phyloP scores from a whole-genome alignment of 2,329 filamentous ascomycete species.

The Fusarium sp. region DNA sequence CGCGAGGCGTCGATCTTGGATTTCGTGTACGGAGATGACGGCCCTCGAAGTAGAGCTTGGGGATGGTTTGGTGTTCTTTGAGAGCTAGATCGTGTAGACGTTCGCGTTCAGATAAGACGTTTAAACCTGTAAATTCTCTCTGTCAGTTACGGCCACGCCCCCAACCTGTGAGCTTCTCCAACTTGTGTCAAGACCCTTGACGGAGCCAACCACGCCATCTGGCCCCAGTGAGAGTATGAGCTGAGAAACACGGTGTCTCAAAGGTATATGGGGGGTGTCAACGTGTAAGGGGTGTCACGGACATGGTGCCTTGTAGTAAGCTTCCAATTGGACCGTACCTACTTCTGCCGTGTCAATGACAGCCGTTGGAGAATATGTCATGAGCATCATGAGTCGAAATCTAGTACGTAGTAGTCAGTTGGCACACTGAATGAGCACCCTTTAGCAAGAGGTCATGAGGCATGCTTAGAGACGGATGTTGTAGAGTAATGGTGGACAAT shows the following conservation, averaged over 20 bases:
- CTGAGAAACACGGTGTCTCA: not conserved
- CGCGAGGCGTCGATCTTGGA: not conserved
- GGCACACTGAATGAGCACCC: not conserved
- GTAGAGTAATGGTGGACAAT: not conserved
- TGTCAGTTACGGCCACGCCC: not conserved
- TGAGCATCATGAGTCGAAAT: not conserved
- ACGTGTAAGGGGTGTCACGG: not conserved
- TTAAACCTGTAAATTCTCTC: not conserved
- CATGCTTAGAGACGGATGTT: not conserved
- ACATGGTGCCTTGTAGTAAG: not conserved
- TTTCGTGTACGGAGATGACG: not conserved
- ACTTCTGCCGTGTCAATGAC: not conserved
- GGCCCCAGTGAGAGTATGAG: not conserved
- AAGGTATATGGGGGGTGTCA: not conserved
- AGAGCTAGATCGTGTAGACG: not conserved
- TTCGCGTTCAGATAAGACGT: constrained; percentile 7
- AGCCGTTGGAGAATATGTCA: not conserved
- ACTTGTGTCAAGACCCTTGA: not conserved
- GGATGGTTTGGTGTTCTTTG: not conserved
- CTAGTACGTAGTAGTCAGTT: not conserved
- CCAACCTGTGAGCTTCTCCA: not conserved
- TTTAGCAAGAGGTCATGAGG: not conserved
- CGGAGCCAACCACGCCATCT: not conserved
- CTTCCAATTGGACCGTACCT: not conserved
- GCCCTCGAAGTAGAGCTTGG: not conserved